Evolutionary conservation across 805 yeast genomes (phyloP).

Genomic region (Candida arabinofermentans): DNA sequence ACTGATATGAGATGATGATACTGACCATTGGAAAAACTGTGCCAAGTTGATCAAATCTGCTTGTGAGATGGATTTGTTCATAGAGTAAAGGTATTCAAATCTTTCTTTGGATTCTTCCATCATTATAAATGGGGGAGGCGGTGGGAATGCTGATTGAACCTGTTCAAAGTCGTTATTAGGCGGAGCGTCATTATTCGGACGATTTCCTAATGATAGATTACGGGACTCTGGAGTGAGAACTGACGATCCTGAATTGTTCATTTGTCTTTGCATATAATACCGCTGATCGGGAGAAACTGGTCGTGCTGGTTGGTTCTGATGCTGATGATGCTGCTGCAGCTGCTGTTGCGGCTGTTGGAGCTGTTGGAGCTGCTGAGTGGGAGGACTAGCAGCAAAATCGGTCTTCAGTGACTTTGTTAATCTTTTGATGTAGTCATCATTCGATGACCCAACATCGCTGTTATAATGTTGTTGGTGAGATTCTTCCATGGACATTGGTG

Average conservation of each 20-base stretch:
- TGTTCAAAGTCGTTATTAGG: background rate
- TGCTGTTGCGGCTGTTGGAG: background rate
- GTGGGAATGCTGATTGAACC: conserved; percentile 21
- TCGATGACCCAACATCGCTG: conserved; percentile 10
- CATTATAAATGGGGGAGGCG: conserved; percentile 16
- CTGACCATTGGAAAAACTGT: conserved; percentile 28
- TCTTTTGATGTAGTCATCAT: conserved; percentile 20
- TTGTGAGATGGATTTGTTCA: conserved; percentile 27
- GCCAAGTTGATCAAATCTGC: conserved; percentile 26
- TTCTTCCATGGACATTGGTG: conserved; percentile 4
- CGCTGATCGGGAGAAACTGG: too few relatives aligned
- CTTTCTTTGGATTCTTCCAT: conserved; percentile 12
- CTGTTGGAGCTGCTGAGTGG: background rate
- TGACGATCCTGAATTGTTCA: background rate
- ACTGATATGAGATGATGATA: conserved; percentile 29
- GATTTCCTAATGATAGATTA: background rate
- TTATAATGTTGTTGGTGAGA: background rate
- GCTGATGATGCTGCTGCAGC: background rate
- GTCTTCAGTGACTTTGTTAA: conserved; percentile 20
- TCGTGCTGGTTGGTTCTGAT: too few relatives aligned
- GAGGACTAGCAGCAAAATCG: conserved; percentile 12
- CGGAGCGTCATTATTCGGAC: background rate
- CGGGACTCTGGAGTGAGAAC: background rate
- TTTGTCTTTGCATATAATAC: background rate
- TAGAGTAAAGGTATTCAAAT: conserved; percentile 26